phyloP scores from a whole-genome alignment of 495 filamentous ascomycete species.

The Penicillium pancosmium region DNA sequence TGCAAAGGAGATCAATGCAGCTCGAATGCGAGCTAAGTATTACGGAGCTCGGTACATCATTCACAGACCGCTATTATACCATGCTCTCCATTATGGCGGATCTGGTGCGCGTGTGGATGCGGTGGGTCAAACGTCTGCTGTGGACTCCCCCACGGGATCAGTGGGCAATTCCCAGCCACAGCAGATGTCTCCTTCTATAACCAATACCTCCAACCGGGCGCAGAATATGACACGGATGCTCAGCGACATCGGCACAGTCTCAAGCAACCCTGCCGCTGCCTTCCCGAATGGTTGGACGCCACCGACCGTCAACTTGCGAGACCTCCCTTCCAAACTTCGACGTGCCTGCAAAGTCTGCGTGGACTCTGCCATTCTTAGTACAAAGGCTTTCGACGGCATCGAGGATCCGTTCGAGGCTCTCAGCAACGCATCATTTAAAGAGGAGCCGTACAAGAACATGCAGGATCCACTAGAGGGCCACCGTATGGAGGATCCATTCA shows the following conservation, averaged over 20 bases:
- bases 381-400: conserved; percentile 77
- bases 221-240: conserved; percentile 37
- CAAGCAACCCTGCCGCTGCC: conserved; percentile 6
- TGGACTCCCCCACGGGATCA: conserved; percentile 37
- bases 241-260: conserved; percentile 39
- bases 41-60: conserved; percentile 92
- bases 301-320: conserved; percentile 23
- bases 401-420: conserved; percentile 29
- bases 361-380: conserved; percentile 78
- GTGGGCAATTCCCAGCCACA: conserved; percentile 35
- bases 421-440: neutral
- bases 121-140: conserved; percentile 25
- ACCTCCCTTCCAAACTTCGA: conserved; percentile 45
- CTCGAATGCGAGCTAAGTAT: conserved; percentile 89
- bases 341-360: conserved; percentile 62
- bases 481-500: conserved; percentile 2
- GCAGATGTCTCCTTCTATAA: conserved; percentile 35
- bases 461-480: neutral
- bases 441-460: neutral
- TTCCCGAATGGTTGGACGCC: conserved; percentile 18
- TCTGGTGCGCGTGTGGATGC: conserved; percentile 26
- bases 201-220: conserved; percentile 24
- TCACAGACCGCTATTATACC: conserved; percentile 76
- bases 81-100: conserved; percentile 58
- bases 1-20: conserved; percentile 74